Base-by-base conservation (phyloP, 2,329 filamentous ascomycete species). In the Aspergillus tubingensis region DNA sequence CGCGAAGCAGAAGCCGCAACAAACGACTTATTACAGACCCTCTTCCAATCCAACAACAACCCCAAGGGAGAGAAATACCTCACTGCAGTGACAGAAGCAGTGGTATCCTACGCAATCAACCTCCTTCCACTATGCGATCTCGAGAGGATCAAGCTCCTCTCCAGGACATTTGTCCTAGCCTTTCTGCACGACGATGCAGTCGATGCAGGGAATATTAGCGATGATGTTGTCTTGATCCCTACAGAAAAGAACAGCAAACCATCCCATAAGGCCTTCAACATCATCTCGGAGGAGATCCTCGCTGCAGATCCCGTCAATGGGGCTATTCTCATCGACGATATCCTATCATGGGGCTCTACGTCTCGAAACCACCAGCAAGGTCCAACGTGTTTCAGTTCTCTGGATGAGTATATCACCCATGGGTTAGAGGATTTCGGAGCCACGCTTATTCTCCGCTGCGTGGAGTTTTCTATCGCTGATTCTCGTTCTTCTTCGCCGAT, bases 111-210 rank as follows among this genome's bases (percentile, higher is more conserved):
- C 19, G 52, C 36, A 5, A 48, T 58, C 7, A 55, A 63, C 30
- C 32, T 60, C 11, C 23, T 39, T 1, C 61, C 64, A 3, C 47
- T 58, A 23, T 54, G 60, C 5, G 49, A 41, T 41, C n/a, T 55
- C 10, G 27, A 47, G 1, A 21, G 62, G 15, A 57, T 54, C 19
- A 58, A 54, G 7, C 19, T 55, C 2, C 38, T 65, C n/a, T 44
- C 62, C 5, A 62, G 57, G 27, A 43, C 57, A 1, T 63, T 60
- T 10, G 32, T 58, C 2, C 51, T 65, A 13, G 11, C 62, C 8
- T 63, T 66, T 21, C 25, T 65, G 39, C 63, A 60, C 54, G 64
- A 66, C 32, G 63, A 65, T 44, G 54, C 57, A 7, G 55, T 59
- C 30, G 62, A 62, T 50, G 56, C 57, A 6, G 23, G 30, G n/a